Conservation (phyloP, 73 alveolate species). For the Symbiodinium natans region DNA sequence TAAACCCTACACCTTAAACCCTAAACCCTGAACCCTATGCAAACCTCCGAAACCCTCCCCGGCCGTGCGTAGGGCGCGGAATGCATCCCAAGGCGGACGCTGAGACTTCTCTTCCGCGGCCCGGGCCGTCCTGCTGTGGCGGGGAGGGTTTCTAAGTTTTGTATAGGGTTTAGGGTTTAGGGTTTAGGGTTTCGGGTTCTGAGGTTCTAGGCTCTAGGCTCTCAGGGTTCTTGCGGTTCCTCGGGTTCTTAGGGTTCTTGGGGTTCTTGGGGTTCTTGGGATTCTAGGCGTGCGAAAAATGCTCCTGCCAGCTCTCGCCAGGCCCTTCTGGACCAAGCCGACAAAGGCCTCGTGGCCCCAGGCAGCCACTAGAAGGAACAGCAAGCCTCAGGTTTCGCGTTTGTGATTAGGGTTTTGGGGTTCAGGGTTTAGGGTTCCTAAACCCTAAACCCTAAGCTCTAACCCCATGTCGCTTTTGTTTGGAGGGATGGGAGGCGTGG, state of each 20-base stretch:
- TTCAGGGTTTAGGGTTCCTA: not conserved
- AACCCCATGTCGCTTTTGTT: too few species aligned
- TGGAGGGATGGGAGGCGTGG: too few species aligned
- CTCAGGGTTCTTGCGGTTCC: too few species aligned
- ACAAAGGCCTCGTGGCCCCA: not conserved
- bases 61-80: slow-evolving; percentile 80
- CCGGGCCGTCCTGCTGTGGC: not conserved
- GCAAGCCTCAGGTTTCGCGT: not conserved
- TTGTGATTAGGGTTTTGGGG: too few species aligned
- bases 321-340: not conserved
- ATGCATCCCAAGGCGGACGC: slow-evolving; percentile 88
- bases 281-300: too few species aligned
- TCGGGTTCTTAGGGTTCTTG: too few species aligned
- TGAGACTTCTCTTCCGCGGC: slow-evolving; percentile 22
- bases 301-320: not conserved
- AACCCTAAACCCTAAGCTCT: too few species aligned
- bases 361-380: not conserved
- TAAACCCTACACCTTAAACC: not conserved
- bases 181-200: not conserved
- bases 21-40: not conserved
- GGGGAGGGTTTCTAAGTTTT: not conserved
- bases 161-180: not conserved
- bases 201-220: too few species aligned
- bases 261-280: too few species aligned
- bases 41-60: not conserved